A percentile compares a stretch with the other conserved stretches of the same genome.
Evolutionary conservation across 192 early-diverging fungal genomes (phyloP).

Genomic region (Coemansia sp.): DNA sequence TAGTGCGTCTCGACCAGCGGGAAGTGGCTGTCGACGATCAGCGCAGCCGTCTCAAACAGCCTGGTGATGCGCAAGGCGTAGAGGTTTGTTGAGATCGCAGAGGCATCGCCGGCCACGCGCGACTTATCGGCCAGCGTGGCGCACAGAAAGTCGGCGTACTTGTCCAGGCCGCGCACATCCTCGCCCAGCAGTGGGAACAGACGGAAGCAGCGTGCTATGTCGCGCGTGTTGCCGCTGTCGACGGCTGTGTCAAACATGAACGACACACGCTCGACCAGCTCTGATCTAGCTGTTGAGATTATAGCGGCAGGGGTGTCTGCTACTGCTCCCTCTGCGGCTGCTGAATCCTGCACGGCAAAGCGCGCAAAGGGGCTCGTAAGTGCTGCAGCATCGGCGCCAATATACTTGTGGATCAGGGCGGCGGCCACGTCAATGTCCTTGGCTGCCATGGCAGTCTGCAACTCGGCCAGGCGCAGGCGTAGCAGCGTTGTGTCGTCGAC

Average conservation of each 20-base stretch:
- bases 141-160: conserved; percentile 82
- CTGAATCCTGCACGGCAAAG: conserved; percentile 27
- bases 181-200: conserved; percentile 87
- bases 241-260: conserved; percentile 80
- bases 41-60: conserved; percentile 87
- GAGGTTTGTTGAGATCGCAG: conserved; percentile 19
- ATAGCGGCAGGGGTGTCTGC: conserved; percentile 50
- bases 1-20: conserved; percentile 79
- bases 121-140: conserved; percentile 70
- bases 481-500: conserved; percentile 67
- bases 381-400: conserved; percentile 6
- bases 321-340: no score
- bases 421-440: conserved; percentile 60
- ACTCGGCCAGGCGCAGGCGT: conserved; percentile 24
- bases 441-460: conserved; percentile 25
- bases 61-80: conserved; percentile 78
- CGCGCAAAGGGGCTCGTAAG: conserved; percentile 29
- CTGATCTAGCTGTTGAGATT: conserved; percentile 53
- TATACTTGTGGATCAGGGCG: conserved; percentile 32
- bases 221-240: conserved; percentile 60
- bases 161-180: conserved; percentile 81
- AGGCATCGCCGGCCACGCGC: conserved; percentile 32
- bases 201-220: conserved; percentile 83
- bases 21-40: conserved; percentile 85
- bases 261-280: conserved; percentile 68